Conservation (phyloP, 352 stramenopile genomes). For the Phytopythium montanum region DNA sequence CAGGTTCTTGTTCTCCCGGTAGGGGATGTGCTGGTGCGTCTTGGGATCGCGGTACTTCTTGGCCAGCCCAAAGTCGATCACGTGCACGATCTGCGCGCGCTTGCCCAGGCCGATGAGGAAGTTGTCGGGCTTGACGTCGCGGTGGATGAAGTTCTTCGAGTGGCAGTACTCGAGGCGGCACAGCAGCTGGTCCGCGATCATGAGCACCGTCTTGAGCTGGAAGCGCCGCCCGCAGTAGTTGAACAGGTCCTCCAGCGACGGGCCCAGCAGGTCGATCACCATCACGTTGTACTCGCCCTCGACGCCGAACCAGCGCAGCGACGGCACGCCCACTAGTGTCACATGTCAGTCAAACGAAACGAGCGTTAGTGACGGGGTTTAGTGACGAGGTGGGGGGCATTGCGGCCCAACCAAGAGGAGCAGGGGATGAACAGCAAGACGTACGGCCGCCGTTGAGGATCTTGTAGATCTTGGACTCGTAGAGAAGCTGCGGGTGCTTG, state of each 20-base stretch:
- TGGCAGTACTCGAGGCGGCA: constrained; percentile 87
- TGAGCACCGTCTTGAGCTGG: constrained; percentile 96
- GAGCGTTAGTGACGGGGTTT: not conserved
- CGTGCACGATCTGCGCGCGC: constrained; percentile 79
- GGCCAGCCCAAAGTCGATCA: constrained; percentile 89
- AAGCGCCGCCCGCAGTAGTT: constrained; percentile 88
- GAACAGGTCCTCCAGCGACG: constrained; percentile 89
- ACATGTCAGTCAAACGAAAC: too few species aligned
- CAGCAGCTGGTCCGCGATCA: constrained; percentile 89
- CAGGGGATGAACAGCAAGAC: constrained; percentile 25
- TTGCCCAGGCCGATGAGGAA: constrained; percentile 88
- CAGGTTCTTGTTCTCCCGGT: constrained; percentile 89
- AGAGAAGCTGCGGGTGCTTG: constrained; percentile 98
- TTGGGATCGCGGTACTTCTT: constrained; percentile 90
- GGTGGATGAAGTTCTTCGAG: constrained; percentile 89
- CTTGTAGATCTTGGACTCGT: constrained; percentile 99
- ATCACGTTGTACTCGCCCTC: constrained; percentile 99
- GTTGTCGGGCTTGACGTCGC: constrained; percentile 90
- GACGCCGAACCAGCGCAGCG: constrained; percentile 98
- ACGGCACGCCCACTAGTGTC: constrained; percentile 98
- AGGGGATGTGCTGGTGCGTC: constrained; percentile 89
- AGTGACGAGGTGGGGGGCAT: too few species aligned
- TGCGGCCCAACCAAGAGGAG: too few species aligned
- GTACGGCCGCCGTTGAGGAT: constrained; percentile 98
- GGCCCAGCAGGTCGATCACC: constrained; percentile 99